Evolutionary conservation across 345 rosid species (phyloP), one percentile per base, ranked within the genome.

Genomic region (Lepidium africanum): DNA sequence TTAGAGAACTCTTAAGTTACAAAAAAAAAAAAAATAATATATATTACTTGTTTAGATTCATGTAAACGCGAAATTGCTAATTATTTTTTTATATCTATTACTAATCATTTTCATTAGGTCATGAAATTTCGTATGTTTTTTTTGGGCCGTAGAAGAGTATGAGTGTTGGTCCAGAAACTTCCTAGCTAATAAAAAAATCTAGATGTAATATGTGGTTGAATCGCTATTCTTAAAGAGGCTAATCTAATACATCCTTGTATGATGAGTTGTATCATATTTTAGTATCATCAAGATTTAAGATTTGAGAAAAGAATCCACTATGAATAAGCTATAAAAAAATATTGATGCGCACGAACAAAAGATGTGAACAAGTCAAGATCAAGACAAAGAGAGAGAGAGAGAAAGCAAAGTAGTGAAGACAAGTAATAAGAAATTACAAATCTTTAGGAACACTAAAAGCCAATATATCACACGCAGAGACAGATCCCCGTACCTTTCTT

Each of bases 361-460:
- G 72, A 73, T 66, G 77, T 59, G 77, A 73, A 73, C 77, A 73
- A 66, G 72, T 58, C 77, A 58, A 53, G 71, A 46, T 65, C 41
- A 10, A 65, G 66, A 58, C 49, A 45, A 49, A 55, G 42, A 63
- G 23, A 55, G 50, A 52, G 32, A 40, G 35, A 19, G 58, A 73
- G 33, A 63, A 6, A 57, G 60, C 54, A 40, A 58, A 11, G 77
- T 72, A 11, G 77, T 72, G 70, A 72, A 65, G 69, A 63, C 69
- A 73, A 51, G 50, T 37, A 58, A 49, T 35, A 58, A 71, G 63
- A 23, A 53, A 53, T 54, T 46, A 71, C 70, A 71, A 71, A 54
- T 71, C 56, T 63, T 72, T 47, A 13, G 51, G 19, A 64, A 43
- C 63, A 41, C 75, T 53, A 71, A 53, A 63, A 63, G 55, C 69